Base-by-base conservation (phyloP, 129 eudicot species). In the Centella asiatica region DNA sequence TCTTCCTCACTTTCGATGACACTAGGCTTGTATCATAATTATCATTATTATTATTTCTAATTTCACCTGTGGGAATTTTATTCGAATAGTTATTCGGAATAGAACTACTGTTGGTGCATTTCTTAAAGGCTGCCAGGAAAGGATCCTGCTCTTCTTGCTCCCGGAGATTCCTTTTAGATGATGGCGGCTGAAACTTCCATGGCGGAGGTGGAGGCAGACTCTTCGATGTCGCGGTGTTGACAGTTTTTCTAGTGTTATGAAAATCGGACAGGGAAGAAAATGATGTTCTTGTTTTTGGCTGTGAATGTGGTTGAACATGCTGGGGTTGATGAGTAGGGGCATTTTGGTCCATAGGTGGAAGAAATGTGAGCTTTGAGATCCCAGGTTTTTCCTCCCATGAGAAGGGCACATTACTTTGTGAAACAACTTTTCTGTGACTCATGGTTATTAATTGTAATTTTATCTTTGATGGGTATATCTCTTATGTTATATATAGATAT, bases 351-450 rank as follows among this genome's bases (percentile, higher is more conserved):
- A 56, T 13, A 62, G 64, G 33, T 44, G 70, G 2, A 18, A 70
- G 66, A 40, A 56, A n/a, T n/a, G n/a, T 57, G 71, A 59, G 42
- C 68, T 85, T 85, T 24, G 87, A 76, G 60, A 85, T 68, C 24
- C 87, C 87, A 1, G 93, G 93, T 56, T 67, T 46, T 56, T 64
- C 80, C 57, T 80, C 87, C 93, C 93, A 84, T 24, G 84, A 81
- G 52, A 84, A 84, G 55, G 93, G 87, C 27, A 84, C 74, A 55
- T 50, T 66, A 1, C 66, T 70, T 53, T 69, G 77, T 29, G 76
- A 75, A 1, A n/a, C 50, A 14, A 60, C 56, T 44, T 67, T 67
- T 29, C 72, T 67, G 50, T 51, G 71, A 67, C 54, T 76, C 89
- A 83, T 82, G 54, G 36, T 60, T 40, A n/a, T n/a, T n/a, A n/a